A percentile compares a stretch with the other conserved stretches of the same genome.
Evolutionary conservation across 225 moss, liverwort and hornwort genomes (phyloP).

Genomic region (Physcomitrellopsis africana): DNA sequence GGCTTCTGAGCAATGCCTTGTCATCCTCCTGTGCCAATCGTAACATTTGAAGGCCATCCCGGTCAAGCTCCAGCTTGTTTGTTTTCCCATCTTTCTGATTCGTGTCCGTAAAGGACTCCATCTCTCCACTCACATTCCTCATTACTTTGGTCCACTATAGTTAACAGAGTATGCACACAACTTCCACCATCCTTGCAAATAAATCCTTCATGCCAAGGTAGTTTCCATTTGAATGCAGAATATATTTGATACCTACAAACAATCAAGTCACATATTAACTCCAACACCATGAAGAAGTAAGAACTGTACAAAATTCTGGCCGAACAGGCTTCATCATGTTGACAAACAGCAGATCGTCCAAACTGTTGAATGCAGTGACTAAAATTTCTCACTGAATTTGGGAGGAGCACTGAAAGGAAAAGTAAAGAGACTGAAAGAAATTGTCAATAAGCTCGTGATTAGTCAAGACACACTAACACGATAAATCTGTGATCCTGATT

Average conservation of each 20-base stretch:
- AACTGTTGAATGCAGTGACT: no score
- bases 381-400: background rate
- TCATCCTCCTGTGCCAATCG: constrained; percentile 35
- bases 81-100: background rate
- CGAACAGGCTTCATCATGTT: no score
- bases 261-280: background rate
- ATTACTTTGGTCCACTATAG: constrained; percentile 5
- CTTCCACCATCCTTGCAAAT: background rate
- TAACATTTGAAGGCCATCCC: constrained; percentile 55
- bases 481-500: background rate
- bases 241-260: background rate
- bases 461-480: accelerated
- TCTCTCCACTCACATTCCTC: background rate
- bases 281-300: background rate
- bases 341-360: background rate
- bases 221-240: background rate
- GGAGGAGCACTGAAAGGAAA: background rate
- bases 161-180: background rate
- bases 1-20: background rate
- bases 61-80: constrained; percentile 26
- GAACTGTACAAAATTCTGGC: no score
- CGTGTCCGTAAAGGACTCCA: background rate
- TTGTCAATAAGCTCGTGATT: background rate
- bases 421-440: background rate
- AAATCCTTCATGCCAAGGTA: background rate